Conservation (phyloP, 495 filamentous ascomycete species). For the Xylaria palmicola region DNA sequence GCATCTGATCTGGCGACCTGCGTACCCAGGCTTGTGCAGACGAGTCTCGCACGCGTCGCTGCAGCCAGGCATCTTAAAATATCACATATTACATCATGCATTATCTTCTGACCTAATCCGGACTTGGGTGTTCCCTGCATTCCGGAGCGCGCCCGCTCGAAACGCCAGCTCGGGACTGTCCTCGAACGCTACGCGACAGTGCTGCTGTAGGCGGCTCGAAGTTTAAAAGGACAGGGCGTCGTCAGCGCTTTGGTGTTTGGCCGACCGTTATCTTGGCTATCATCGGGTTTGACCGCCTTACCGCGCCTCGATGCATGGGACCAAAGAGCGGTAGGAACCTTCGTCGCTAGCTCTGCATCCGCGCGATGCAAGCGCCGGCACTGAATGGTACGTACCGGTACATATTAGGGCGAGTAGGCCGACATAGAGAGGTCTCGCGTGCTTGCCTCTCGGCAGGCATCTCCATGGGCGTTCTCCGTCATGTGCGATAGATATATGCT, state of each 20-base stretch:
- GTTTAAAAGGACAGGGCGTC: not conserved
- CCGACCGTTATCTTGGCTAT: not conserved
- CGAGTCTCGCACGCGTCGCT: not conserved
- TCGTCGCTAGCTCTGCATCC: not conserved
- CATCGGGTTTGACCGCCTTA: constrained; percentile 10
- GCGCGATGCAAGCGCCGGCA: constrained; percentile 7
- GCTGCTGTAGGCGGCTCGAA: not conserved
- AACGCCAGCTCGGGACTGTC: not conserved
- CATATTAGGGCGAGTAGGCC: not conserved
- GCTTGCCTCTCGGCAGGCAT: not conserved
- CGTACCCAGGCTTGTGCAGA: not conserved
- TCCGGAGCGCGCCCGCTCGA: not conserved
- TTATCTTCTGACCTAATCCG: not conserved
- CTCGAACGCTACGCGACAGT: not conserved
- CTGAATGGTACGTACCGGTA: not conserved
- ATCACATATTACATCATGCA: constrained; percentile 10
- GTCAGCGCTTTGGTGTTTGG: too few relatives aligned
- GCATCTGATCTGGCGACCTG: not conserved
- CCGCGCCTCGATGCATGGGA: not conserved
- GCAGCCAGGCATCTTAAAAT: constrained; percentile 10
- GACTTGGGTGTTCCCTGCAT: constrained; percentile 6
- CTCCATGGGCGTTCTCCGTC: not conserved
- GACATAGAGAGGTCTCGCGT: not conserved
- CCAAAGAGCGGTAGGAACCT: constrained; percentile 1
- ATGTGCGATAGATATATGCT: not conserved